A percentile compares a stretch with the other conserved stretches of the same genome.
phyloP scores from a whole-genome alignment of 805 yeast species.

The Priceomyces melissophilus region DNA sequence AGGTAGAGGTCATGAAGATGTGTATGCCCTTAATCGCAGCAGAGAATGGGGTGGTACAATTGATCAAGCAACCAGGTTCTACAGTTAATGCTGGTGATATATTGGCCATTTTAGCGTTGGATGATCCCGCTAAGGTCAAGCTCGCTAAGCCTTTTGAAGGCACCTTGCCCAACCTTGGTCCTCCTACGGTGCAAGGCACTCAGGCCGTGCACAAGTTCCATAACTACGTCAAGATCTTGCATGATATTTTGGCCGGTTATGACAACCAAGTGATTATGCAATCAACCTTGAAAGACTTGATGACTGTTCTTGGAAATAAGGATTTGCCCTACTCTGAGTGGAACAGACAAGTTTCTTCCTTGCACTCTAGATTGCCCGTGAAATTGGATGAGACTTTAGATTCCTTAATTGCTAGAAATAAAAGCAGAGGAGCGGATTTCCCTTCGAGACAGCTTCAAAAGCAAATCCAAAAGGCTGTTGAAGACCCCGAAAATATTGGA shows the following conservation, averaged over 20 bases:
- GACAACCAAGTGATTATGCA: constrained; percentile 96
- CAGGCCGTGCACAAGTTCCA: constrained; percentile 77
- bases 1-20: constrained; percentile 99
- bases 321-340: constrained; percentile 93
- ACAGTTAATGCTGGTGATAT: constrained; percentile 96
- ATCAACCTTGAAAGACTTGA: constrained; percentile 68
- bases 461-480: constrained; percentile 58
- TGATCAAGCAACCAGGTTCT: constrained; percentile 97
- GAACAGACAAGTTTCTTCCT: constrained; percentile 79
- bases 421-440: constrained; percentile 72
- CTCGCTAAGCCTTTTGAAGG: constrained; percentile 96
- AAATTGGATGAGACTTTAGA: constrained; percentile 68
- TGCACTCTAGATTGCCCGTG: constrained; percentile 84
- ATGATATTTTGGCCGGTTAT: constrained; percentile 82
- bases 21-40: constrained; percentile 95
- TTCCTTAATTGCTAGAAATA: constrained; percentile 63
- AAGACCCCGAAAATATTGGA: constrained; percentile 51
- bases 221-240: constrained; percentile 54
- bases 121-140: constrained; percentile 95
- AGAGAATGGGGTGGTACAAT: constrained; percentile 89
- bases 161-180: constrained; percentile 83
- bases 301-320: constrained; percentile 70
- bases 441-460: constrained; percentile 86
- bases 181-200: constrained; percentile 77
- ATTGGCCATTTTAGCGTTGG: constrained; percentile 88